Evolutionary conservation across 495 filamentous ascomycete species (phyloP).

Genomic region (Annulohypoxylon maeteangense): DNA sequence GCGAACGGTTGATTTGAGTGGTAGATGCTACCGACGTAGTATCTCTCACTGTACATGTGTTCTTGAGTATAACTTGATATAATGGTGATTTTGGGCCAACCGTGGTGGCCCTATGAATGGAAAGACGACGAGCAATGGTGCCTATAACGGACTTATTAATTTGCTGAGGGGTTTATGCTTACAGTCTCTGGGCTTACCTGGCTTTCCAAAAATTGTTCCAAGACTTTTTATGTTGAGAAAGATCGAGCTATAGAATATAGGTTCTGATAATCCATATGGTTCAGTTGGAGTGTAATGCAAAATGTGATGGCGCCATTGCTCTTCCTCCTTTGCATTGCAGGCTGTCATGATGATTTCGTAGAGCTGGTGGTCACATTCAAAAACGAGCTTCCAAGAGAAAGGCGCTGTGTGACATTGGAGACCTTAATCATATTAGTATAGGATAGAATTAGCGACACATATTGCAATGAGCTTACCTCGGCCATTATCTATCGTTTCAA

Average conservation of each 20-base stretch:
- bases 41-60: constrained; percentile 78
- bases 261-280: constrained; percentile 57
- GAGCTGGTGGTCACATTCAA: constrained; percentile 77
- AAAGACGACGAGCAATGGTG: constrained; percentile 78
- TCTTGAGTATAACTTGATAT: constrained; percentile 87
- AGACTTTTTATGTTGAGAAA: constrained; percentile 77
- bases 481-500: constrained; percentile 84
- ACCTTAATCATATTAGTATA: constrained; percentile 60
- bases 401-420: constrained; percentile 85
- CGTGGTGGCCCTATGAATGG: constrained; percentile 80
- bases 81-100: constrained; percentile 68
- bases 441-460: not conserved
- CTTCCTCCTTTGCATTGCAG: constrained; percentile 83
- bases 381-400: constrained; percentile 94
- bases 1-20: constrained; percentile 71
- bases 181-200: constrained; percentile 50
- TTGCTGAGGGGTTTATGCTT: not conserved
- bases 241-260: constrained; percentile 66
- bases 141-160: constrained; percentile 51
- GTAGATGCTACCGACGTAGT: constrained; percentile 47
- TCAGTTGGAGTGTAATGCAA: constrained; percentile 53
- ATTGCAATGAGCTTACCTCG: constrained; percentile 67
- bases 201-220: constrained; percentile 75
- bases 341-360: constrained; percentile 91
- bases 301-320: constrained; percentile 74